Percentiles rank a stretch among this genome's conserved stretches.
phyloP scores from a whole-genome alignment of 768 basidiomycete genomes.

The Tubosaeta sp. region DNA sequence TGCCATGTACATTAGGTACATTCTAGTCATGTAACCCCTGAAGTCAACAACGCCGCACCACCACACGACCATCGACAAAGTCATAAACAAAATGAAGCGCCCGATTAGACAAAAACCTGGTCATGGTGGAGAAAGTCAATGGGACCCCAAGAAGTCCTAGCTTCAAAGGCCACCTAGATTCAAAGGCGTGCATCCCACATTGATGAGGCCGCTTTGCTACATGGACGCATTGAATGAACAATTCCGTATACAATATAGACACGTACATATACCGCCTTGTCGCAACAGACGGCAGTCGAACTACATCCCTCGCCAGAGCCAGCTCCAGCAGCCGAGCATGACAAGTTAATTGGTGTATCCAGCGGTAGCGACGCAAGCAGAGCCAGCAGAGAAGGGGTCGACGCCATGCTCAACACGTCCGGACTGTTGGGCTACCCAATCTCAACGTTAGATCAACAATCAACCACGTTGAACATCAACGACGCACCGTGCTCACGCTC shows the following conservation, averaged over 20 bases:
- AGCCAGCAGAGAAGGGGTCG: constrained; percentile 5
- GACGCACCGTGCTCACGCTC: constrained; percentile 16
- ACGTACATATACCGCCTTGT: constrained; percentile 14
- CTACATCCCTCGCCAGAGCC: constrained; percentile 18
- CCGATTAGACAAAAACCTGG: constrained; percentile 13
- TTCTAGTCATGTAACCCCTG: constrained; percentile 1
- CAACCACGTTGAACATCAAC: not conserved
- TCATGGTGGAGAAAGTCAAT: constrained; percentile 19
- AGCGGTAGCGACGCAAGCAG: not conserved
- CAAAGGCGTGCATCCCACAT: constrained; percentile 23
- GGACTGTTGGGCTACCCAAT: constrained; percentile 10
- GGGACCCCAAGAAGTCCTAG: constrained; percentile 4
- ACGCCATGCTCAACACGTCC: not conserved
- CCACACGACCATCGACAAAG: constrained; percentile 7
- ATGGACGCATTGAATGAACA: not conserved
- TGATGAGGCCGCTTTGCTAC: constrained; percentile 22
- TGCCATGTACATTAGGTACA: constrained; percentile 10
- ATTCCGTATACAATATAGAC: not conserved
- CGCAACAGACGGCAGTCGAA: constrained; percentile 23
- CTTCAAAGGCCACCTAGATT: constrained; percentile 1
- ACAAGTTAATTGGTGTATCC: constrained; percentile 12
- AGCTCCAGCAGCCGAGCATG: constrained; percentile 22
- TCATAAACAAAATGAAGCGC: constrained; percentile 26
- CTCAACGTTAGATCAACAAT: constrained; percentile 4
- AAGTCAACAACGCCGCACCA: constrained; percentile 8